phyloP scores from a whole-genome alignment of 1,284 basidiomycete species.

The Ganoderma multipileum region DNA sequence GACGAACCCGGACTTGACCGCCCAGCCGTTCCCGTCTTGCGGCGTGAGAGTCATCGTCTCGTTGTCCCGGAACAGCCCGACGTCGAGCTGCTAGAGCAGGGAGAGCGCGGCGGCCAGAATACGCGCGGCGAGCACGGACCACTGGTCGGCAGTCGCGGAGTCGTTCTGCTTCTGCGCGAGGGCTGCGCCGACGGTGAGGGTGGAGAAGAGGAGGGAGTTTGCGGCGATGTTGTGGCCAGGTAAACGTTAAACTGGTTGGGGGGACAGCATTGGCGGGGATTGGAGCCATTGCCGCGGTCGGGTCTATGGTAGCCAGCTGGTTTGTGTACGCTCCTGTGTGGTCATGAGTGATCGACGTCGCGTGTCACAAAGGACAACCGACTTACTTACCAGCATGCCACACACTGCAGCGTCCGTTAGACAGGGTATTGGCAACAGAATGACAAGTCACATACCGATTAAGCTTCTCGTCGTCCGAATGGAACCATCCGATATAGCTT shows the following conservation, averaged over 20 bases:
- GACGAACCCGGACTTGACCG: too few relatives aligned
- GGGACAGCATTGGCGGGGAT: too few relatives aligned
- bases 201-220: slow-evolving; percentile 27
- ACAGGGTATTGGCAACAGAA: neutral
- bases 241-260: neutral
- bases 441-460: neutral
- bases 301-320: too few relatives aligned
- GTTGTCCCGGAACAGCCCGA: slow-evolving; percentile 21
- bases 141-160: slow-evolving; percentile 9
- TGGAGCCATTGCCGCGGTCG: too few relatives aligned
- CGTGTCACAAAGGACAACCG: slow-evolving; percentile 12
- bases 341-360: neutral
- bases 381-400: slow-evolving; percentile 29
- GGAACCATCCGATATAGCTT: slow-evolving; percentile 22
- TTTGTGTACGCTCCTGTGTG: too few relatives aligned
- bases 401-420: slow-evolving; percentile 13
- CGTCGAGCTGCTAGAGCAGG: slow-evolving; percentile 28
- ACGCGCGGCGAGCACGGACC: slow-evolving; percentile 9
- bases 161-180: slow-evolving; percentile 21
- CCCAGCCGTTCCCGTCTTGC: too few relatives aligned
- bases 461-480: too few relatives aligned
- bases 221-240: slow-evolving; percentile 30
- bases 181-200: slow-evolving; percentile 21
- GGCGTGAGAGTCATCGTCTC: too few relatives aligned
- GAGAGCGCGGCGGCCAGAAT: slow-evolving; percentile 23